These are phyloP conservation scores for Fusarium robinianum DNA, from an alignment of 2,329 filamentous ascomycete genomes.

Conservation along the genomic window DNA sequence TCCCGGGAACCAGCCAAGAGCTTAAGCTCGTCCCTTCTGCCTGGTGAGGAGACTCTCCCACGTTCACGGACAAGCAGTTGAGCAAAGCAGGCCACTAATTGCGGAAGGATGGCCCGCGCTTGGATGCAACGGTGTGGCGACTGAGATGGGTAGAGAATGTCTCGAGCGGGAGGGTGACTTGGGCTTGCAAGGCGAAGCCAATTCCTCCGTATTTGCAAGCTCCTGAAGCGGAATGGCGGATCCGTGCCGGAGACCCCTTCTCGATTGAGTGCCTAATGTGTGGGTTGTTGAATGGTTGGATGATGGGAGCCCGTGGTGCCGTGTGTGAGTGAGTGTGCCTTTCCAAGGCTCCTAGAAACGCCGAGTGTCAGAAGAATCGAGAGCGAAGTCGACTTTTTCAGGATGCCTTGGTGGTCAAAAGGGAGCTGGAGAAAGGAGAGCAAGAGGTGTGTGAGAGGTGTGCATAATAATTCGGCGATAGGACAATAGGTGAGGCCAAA, in stretches of 20 bases:
- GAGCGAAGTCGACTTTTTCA: slow-evolving; percentile 17
- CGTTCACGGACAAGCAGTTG: slow-evolving; percentile 25
- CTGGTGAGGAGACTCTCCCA: slow-evolving; percentile 23
- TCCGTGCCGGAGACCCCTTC: slow-evolving; percentile 16
- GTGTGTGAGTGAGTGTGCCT: slow-evolving; percentile 22
- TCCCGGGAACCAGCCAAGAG: slow-evolving; percentile 33
- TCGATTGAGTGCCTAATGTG: slow-evolving; percentile 17
- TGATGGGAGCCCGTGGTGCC: no score
- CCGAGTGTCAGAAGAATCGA: slow-evolving; percentile 15
- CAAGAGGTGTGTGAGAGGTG: slow-evolving; percentile 6
- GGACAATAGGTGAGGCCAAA: slow-evolving; percentile 7
- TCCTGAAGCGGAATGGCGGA: slow-evolving; percentile 17
- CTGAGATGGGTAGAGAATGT: slow-evolving; percentile 15
- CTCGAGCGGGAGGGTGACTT: no score
- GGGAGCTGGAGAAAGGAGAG: slow-evolving; percentile 12
- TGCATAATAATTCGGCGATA: slow-evolving; percentile 7
- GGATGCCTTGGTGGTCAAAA: slow-evolving; percentile 5
- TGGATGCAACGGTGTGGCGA: slow-evolving; percentile 26
- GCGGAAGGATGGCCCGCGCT: slow-evolving; percentile 27
- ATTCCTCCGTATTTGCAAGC: slow-evolving; percentile 15
- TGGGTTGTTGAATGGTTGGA: slow-evolving; percentile 17
- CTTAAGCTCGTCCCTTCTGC: slow-evolving; percentile 28
- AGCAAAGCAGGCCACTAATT: slow-evolving; percentile 29
- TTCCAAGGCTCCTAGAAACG: slow-evolving; percentile 16
- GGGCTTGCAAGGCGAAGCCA: slow-evolving; percentile 13